Base-by-base conservation (phyloP, 2,329 filamentous ascomycete genomes). In the Pyrenophora graminea region DNA sequence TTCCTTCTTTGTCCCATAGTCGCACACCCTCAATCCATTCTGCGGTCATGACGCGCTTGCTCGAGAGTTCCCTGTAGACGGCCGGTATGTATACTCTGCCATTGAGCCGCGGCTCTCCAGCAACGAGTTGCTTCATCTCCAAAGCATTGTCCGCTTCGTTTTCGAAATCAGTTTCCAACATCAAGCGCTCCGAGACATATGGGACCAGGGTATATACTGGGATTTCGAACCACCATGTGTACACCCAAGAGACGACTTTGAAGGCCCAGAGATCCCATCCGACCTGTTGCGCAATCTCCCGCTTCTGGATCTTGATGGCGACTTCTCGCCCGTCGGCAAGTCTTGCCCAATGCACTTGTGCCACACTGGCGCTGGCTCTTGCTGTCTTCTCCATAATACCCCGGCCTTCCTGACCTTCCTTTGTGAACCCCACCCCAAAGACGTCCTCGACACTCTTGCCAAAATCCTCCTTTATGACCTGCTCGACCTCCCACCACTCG, bases 11-110 rank as follows among this genome's bases (percentile, higher is more conserved):
- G 66, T 97, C 93, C 91, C 92, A 96, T 2, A 99, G 79, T 1
- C 92, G 83, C 2, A 96, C 85, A 6, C 94, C 94, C 74, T 99
- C 94, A 52, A 99, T 95, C 94, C 94, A 99, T 72, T 99, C 94
- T 0, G 93, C 91, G 1, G 92, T 95, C 79, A 99, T 87, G 41
- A 99, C 86, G 32, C 94, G 83, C 68, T 81, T 88, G 13, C 89
- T 91, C 45, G 85, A 91, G 23, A 97, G 82, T 54, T 96, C 91
- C 3, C 86, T 80, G 71, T 95, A 93, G 8, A 96, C 86, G 33
- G 85, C 82, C 0, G 94, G 94, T 6, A 99, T 87, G 70, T 97
- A 97, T 2, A 97, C 92, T 27, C 91, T 82, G 39, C 85, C 86
- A 19, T 85, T 84, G 31, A 99, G 79, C 21, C 88, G 81, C 18